phyloP scores from a whole-genome alignment of 202 grass and related monocot species.

The Brachypodium distachyon region DNA sequence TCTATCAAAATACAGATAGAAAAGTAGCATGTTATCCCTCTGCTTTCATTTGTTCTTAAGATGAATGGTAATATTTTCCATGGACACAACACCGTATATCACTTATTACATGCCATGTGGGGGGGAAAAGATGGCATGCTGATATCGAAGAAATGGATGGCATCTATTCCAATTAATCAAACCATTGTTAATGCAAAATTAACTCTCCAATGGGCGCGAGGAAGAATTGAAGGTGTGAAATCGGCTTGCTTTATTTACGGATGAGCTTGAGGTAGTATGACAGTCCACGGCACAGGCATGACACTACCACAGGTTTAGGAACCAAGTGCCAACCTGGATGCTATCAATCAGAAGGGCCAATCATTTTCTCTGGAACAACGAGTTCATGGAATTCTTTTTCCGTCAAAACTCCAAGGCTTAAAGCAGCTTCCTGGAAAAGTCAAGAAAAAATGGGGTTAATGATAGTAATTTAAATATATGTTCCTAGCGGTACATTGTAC shows the following conservation, averaged over 20 bases:
- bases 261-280: neutral
- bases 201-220: conserved; percentile 9
- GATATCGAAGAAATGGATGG: neutral
- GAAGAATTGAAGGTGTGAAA: conserved; percentile 3
- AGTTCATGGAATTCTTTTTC: conserved; percentile 87
- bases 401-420: conserved; percentile 67
- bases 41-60: neutral
- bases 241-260: conserved; percentile 26
- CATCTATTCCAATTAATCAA: neutral
- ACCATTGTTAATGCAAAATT: conserved; percentile 15
- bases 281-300: neutral
- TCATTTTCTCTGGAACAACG: conserved; percentile 98
- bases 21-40: neutral
- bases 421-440: conserved; percentile 59
- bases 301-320: neutral
- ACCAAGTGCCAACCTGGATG: neutral
- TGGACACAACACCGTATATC: neutral
- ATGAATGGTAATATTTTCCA: neutral
- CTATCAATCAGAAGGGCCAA: conserved; percentile 58
- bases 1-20: no score
- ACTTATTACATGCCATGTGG: conserved; percentile 3
- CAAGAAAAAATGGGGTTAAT: neutral
- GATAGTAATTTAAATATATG: neutral
- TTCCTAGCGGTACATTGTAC: neutral
- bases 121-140: neutral